Evolutionary conservation across 345 rosid species (phyloP).

Genomic region (Rubroshorea leprosula): DNA sequence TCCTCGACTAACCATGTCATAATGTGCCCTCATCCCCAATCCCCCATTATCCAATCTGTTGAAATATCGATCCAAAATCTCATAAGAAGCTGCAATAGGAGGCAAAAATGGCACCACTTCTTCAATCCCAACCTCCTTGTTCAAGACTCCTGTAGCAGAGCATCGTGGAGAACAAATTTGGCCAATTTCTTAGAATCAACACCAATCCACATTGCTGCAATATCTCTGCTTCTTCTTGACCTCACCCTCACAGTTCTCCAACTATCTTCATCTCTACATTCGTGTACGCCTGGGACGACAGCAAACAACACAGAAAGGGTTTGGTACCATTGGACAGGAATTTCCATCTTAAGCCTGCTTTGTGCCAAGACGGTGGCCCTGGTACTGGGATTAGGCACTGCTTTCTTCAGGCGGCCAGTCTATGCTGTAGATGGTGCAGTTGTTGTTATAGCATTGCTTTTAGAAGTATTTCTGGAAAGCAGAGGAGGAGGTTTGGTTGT

Average conservation of each 20-base stretch:
- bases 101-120: constrained; percentile 46
- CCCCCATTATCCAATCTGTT: constrained; percentile 29
- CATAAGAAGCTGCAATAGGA: constrained; percentile 35
- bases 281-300: constrained; percentile 20
- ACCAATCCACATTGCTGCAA: constrained; percentile 26
- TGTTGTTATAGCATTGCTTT: constrained; percentile 40
- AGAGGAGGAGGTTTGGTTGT: constrained; percentile 65
- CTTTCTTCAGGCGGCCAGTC: constrained; percentile 43
- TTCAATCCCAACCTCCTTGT: constrained; percentile 12
- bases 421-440: constrained; percentile 50
- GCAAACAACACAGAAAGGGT: constrained; percentile 1
- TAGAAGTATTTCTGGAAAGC: constrained; percentile 43
- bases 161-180: constrained; percentile 44
- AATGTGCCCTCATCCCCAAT: constrained; percentile 3
- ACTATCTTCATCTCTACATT: constrained; percentile 49
- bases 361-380: constrained; percentile 37
- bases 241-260: constrained; percentile 47
- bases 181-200: constrained; percentile 41
- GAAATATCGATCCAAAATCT: constrained; percentile 44
- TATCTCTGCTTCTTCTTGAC: constrained; percentile 50
- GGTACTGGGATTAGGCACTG: constrained; percentile 32
- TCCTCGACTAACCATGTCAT: background rate
- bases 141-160: constrained; percentile 1
- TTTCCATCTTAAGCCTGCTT: constrained; percentile 43
- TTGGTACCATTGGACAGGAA: constrained; percentile 67